A percentile compares a stretch with the other conserved stretches of the same genome.
These are phyloP conservation scores for Hippophae gyantsensis DNA, from an alignment of 306 rosid genomes.

Conservation along the genomic window DNA sequence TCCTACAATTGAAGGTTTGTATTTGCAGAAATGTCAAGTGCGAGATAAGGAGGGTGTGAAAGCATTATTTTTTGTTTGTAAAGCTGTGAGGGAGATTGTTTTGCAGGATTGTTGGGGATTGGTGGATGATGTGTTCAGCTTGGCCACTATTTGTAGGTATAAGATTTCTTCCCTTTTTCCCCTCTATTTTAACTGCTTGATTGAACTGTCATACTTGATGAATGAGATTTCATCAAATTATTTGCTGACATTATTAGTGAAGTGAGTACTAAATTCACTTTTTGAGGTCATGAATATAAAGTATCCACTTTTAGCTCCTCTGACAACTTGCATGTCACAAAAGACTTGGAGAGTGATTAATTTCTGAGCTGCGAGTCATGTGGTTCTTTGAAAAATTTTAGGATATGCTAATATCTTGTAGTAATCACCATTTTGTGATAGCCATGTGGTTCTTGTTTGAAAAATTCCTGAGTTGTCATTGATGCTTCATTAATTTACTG, in stretches of 20 bases:
- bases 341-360: too few species aligned
- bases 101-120: conserved; percentile 88
- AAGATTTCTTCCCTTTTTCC: neutral
- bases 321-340: neutral
- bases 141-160: conserved; percentile 61
- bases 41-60: conserved; percentile 35
- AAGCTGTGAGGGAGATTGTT: conserved; percentile 50
- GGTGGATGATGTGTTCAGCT: conserved; percentile 36
- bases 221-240: neutral
- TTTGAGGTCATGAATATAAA: neutral
- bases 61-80: conserved; percentile 53
- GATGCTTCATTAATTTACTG: too few species aligned
- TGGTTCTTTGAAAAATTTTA: too few species aligned
- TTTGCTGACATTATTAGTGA: neutral
- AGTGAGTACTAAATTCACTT: neutral
- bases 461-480: too few species aligned
- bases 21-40: conserved; percentile 54
- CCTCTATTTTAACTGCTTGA: conserved; percentile 5
- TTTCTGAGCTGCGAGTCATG: too few species aligned
- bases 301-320: neutral
- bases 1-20: conserved; percentile 50
- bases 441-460: too few species aligned
- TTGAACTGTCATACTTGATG: neutral
- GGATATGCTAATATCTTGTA: too few species aligned
- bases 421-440: too few species aligned